Conservation (phyloP, 192 early-diverging fungal genomes). For the Rhizophlyctis rosea region DNA sequence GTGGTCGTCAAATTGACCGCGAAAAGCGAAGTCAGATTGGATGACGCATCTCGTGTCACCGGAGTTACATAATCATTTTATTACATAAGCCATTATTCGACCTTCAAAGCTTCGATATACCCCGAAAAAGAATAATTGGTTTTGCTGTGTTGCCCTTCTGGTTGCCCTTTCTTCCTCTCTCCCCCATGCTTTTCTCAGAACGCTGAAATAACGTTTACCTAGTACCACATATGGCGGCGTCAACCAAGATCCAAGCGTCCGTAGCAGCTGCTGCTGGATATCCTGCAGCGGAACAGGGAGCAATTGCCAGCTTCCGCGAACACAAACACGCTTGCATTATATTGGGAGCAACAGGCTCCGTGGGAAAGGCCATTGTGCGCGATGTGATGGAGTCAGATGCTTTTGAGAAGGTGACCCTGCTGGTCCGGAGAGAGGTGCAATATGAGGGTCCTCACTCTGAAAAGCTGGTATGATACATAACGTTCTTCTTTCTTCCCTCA, state of each 20-base stretch:
- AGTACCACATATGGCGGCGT: slow-evolving; percentile 1
- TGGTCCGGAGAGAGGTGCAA: slow-evolving; percentile 50
- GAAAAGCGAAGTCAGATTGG: no score
- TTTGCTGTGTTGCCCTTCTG: no score
- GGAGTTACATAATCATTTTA: no score
- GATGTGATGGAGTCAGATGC: slow-evolving; percentile 45
- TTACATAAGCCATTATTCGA: no score
- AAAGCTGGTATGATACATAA: slow-evolving; percentile 57
- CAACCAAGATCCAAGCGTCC: slow-evolving; percentile 6
- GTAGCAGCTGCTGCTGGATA: background rate
- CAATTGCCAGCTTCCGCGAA: background rate
- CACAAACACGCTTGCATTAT: slow-evolving; percentile 27
- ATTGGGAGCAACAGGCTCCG: slow-evolving; percentile 52
- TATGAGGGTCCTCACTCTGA: slow-evolving; percentile 41
- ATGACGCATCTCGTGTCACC: no score
- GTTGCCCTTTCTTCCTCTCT: no score
- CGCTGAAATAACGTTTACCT: no score
- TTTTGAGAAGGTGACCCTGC: slow-evolving; percentile 51
- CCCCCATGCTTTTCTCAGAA: no score
- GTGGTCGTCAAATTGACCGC: no score
- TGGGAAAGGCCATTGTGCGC: slow-evolving; percentile 54
- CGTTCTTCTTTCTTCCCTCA: background rate
- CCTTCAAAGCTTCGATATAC: no score
- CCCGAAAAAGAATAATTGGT: no score
- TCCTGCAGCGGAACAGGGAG: background rate